A percentile compares a stretch with the other conserved stretches of the same genome.
Conservation (phyloP, 1,139 yeast genomes). For the Suhomyces choctaworum region DNA sequence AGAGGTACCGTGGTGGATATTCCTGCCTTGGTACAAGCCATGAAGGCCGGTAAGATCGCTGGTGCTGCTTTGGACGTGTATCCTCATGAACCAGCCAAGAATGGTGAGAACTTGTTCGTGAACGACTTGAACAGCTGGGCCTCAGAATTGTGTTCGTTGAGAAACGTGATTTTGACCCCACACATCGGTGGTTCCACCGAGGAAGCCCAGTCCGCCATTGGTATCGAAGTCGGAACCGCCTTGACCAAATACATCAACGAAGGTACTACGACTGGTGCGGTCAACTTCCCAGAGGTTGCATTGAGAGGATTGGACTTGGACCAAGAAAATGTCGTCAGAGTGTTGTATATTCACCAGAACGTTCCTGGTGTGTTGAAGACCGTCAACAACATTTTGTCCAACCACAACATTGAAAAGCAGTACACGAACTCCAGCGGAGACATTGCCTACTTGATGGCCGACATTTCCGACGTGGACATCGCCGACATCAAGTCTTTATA, state of each 20-base stretch:
- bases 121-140: constrained; percentile 80
- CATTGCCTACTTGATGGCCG: constrained; percentile 97
- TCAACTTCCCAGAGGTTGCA: constrained; percentile 97
- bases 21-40: constrained; percentile 87
- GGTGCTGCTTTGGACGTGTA: constrained; percentile 98
- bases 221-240: constrained; percentile 89
- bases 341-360: constrained; percentile 92
- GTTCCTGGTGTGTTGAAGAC: constrained; percentile 99
- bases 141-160: constrained; percentile 74
- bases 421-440: constrained; percentile 95
- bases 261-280: constrained; percentile 95
- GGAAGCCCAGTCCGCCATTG: constrained; percentile 98
- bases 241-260: constrained; percentile 91
- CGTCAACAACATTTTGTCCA: constrained; percentile 91
- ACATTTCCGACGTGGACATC: constrained; percentile 81
- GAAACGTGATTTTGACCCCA: constrained; percentile 92
- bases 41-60: constrained; percentile 90
- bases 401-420: constrained; percentile 96
- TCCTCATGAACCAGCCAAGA: constrained; percentile 97
- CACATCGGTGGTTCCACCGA: constrained; percentile 99
- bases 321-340: constrained; percentile 88
- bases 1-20: constrained; percentile 98
- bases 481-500: constrained; percentile 83
- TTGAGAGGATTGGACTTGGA: constrained; percentile 87
- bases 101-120: constrained; percentile 79